phyloP scores from a whole-genome alignment of 1,284 basidiomycete species.

The Trametes polyzona region DNA sequence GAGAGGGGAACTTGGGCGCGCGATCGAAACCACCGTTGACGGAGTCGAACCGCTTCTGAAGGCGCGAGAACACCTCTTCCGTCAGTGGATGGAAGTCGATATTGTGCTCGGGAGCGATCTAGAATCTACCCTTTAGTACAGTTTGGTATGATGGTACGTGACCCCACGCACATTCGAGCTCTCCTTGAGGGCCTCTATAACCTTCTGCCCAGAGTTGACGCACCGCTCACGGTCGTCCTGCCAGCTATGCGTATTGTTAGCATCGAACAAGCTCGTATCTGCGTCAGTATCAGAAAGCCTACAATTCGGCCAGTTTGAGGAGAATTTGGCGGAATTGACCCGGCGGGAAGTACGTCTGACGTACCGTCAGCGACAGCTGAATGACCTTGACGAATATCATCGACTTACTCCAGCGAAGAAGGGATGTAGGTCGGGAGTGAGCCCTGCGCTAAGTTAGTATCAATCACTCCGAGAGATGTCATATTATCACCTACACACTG shows the following conservation, averaged over 20 bases:
- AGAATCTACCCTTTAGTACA: no score
- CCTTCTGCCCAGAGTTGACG: constrained; percentile 25
- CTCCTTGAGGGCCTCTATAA: constrained; percentile 27
- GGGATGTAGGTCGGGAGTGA: constrained; percentile 46
- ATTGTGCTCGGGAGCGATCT: constrained; percentile 23
- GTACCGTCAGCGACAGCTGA: not conserved
- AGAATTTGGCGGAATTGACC: constrained; percentile 31
- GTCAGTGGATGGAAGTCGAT: constrained; percentile 17
- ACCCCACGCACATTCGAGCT: constrained; percentile 22
- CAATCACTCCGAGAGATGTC: no score
- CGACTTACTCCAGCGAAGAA: constrained; percentile 46
- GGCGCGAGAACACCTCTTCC: constrained; percentile 18
- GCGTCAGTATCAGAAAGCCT: not conserved
- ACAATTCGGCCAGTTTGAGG: constrained; percentile 33
- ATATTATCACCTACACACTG: constrained; percentile 34
- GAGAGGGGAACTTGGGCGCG: constrained; percentile 46
- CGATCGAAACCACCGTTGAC: constrained; percentile 42
- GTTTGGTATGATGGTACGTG: no score
- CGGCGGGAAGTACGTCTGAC: constrained; percentile 44
- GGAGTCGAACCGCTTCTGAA: constrained; percentile 34
- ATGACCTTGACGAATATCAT: not conserved
- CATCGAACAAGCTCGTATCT: no score
- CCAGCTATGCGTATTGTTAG: constrained; percentile 24
- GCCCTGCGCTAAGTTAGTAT: constrained; percentile 22
- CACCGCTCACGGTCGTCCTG: constrained; percentile 29